Percentiles rank a stretch among this genome's conserved stretches.
phyloP scores from a whole-genome alignment of 345 rosid species.

The rapeseed (Brassica napus) region Da-Ae NC_063450.1:39346501-39347000 shows the following conservation, averaged over 20 bases:
- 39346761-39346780: slow-evolving; percentile 76
- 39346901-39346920: slow-evolving; percentile 81
- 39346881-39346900: slow-evolving; percentile 99
- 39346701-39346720: slow-evolving; percentile 86
- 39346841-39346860: not conserved
- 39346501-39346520: slow-evolving; percentile 58
- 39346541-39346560: slow-evolving; percentile 81
- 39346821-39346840: slow-evolving; percentile 8
- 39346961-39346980: slow-evolving; percentile 60
- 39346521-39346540: slow-evolving; percentile 84
- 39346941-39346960: slow-evolving; percentile 66
- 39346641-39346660: not conserved
- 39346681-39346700: slow-evolving; percentile 87
- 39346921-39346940: slow-evolving; percentile 90
- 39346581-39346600: slow-evolving; percentile 3
- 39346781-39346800: slow-evolving; percentile 97
- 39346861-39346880: not conserved
- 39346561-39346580: slow-evolving; percentile 80
- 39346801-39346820: slow-evolving; percentile 76
- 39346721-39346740: slow-evolving; percentile 90
- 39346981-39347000: slow-evolving; percentile 62
- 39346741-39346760: slow-evolving; percentile 85
- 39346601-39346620: not conserved
- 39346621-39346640: not conserved
- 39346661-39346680: slow-evolving; percentile 74